Percentiles rank a stretch among this genome's conserved stretches.
Evolutionary conservation across 306 rosid species (phyloP).

Genomic region (Cicer judaicum): DNA sequence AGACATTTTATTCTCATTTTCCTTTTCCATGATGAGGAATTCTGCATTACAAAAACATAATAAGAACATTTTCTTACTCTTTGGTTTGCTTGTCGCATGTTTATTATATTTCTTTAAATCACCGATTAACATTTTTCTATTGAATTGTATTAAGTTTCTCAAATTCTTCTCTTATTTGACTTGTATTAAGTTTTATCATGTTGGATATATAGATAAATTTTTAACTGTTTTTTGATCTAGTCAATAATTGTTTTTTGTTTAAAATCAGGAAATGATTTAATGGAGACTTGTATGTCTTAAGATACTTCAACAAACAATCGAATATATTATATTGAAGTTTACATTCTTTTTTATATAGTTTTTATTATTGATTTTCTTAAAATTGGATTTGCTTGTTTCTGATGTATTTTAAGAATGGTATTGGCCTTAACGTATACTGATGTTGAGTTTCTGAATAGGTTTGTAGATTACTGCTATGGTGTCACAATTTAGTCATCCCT

Average conservation of each 20-base stretch:
- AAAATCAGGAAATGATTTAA: slow-evolving; percentile 38
- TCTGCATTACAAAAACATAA: neutral
- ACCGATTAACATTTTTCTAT: too few relatives aligned
- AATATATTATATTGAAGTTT: slow-evolving; percentile 16
- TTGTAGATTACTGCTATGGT: too few relatives aligned
- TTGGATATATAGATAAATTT: too few relatives aligned
- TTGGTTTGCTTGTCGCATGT: too few relatives aligned
- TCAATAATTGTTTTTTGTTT: neutral
- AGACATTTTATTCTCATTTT: slow-evolving; percentile 21
- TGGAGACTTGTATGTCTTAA: neutral
- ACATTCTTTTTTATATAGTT: neutral
- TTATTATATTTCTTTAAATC: neutral
- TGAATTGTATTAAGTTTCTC: too few relatives aligned
- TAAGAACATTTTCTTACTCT: too few relatives aligned
- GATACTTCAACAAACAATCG: slow-evolving; percentile 15
- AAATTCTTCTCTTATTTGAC: too few relatives aligned
- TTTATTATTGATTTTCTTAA: neutral
- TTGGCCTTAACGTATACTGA: neutral
- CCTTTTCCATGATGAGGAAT: slow-evolving; percentile 26
- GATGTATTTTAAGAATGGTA: slow-evolving; percentile 1
- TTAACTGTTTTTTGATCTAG: too few relatives aligned
- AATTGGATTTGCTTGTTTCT: slow-evolving; percentile 19
- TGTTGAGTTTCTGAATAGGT: too few relatives aligned
- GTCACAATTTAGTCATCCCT: too few relatives aligned
- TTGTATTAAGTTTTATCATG: too few relatives aligned